phyloP scores from a whole-genome alignment of 371 early-diverging fungal genomes.

The Rhizopus arrhizus region DNA sequence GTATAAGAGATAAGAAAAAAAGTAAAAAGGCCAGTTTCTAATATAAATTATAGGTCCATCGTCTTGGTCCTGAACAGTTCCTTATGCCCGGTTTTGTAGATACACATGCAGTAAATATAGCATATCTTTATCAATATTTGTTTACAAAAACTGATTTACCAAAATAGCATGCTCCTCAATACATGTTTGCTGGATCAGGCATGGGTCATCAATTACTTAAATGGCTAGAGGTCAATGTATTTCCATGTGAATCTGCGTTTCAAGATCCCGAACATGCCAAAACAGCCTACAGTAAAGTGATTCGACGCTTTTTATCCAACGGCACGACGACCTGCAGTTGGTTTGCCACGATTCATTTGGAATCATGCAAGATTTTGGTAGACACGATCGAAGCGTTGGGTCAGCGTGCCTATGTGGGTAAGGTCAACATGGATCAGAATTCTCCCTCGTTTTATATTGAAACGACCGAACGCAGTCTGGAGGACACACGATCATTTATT shows the following conservation, averaged over 20 bases:
- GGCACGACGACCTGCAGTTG: constrained; percentile 91
- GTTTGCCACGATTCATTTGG: constrained; percentile 88
- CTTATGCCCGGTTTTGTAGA: constrained; percentile 89
- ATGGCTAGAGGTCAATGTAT: constrained; percentile 87
- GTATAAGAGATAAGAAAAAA: not conserved
- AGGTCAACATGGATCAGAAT: constrained; percentile 94
- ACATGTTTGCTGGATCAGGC: constrained; percentile 82
- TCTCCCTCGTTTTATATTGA: constrained; percentile 78
- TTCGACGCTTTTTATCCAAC: constrained; percentile 68
- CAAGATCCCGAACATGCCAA: constrained; percentile 63
- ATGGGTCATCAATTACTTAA: constrained; percentile 87
- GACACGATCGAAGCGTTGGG: constrained; percentile 70
- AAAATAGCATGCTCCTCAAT: constrained; percentile 90
- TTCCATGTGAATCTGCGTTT: constrained; percentile 81
- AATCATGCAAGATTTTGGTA: constrained; percentile 69
- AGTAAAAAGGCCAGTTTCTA: not conserved
- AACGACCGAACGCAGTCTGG: constrained; percentile 63
- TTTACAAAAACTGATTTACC: not conserved
- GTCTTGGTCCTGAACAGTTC: constrained; percentile 63
- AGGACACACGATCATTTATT: constrained; percentile 73
- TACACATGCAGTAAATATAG: constrained; percentile 74
- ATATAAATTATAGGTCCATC: constrained; percentile 34
- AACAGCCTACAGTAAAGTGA: constrained; percentile 63
- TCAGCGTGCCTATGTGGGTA: constrained; percentile 91
- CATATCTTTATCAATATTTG: not conserved